phyloP scores from a whole-genome alignment of 768 basidiomycete genomes.

The Boletus pseudo-olivaceus region DNA sequence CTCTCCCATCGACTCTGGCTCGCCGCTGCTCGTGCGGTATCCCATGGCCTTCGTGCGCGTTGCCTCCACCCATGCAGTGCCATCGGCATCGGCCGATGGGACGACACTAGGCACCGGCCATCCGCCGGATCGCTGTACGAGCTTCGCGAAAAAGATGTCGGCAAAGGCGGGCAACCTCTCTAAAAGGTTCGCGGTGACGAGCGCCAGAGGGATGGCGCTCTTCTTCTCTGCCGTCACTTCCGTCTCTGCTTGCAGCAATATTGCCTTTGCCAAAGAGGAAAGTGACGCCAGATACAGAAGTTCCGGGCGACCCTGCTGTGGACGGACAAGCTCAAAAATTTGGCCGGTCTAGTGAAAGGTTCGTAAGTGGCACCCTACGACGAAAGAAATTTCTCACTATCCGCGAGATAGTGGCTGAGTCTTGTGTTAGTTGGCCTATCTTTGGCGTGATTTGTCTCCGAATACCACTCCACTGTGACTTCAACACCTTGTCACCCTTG shows the following conservation, averaged over 20 bases:
- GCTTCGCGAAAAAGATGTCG: slow-evolving; percentile 76
- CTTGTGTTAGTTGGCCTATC: slow-evolving; percentile 83
- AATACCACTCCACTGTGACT: slow-evolving; percentile 59
- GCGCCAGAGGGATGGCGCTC: slow-evolving; percentile 79
- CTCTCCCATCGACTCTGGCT: slow-evolving; percentile 57
- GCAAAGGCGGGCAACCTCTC: slow-evolving; percentile 55
- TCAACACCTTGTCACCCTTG: slow-evolving; percentile 53
- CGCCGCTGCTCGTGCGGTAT: slow-evolving; percentile 40
- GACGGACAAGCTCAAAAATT: slow-evolving; percentile 40
- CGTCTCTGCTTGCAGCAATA: slow-evolving; percentile 89
- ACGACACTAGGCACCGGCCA: slow-evolving; percentile 77
- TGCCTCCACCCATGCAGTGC: slow-evolving; percentile 40
- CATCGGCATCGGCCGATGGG: slow-evolving; percentile 50
- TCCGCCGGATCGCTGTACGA: slow-evolving; percentile 84
- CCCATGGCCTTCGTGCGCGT: slow-evolving; percentile 53
- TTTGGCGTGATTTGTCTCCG: slow-evolving; percentile 83
- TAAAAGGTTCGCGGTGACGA: slow-evolving; percentile 65
- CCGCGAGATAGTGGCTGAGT: slow-evolving; percentile 51
- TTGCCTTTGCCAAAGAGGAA: slow-evolving; percentile 84
- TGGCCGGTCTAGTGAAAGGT: slow-evolving; percentile 35
- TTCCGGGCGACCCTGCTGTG: slow-evolving; percentile 26
- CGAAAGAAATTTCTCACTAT: slow-evolving; percentile 48
- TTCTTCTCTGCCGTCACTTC: slow-evolving; percentile 89
- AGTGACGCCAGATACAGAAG: slow-evolving; percentile 72
- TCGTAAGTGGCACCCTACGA: slow-evolving; percentile 12